These are phyloP conservation scores for Sanghuangporus sanghuang DNA, from an alignment of 1,284 basidiomycete genomes.

Conservation along the genomic window DNA sequence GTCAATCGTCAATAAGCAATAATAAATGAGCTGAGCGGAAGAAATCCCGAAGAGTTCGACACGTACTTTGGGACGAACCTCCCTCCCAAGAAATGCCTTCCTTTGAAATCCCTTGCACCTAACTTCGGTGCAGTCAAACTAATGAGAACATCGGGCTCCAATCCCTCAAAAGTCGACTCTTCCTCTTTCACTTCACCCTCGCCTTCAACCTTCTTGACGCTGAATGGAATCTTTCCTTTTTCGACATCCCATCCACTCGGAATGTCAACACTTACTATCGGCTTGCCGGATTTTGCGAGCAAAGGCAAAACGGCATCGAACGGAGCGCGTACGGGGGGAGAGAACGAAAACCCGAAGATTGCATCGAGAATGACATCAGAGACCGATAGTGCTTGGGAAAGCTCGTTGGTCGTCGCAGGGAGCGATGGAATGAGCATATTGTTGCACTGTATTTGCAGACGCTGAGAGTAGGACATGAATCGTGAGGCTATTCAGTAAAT, in stretches of 20 bases:
- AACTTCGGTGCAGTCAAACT: conserved; percentile 94
- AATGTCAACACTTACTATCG: conserved; percentile 91
- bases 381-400: conserved; percentile 48
- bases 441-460: conserved; percentile 80
- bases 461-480: conserved; percentile 32
- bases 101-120: conserved; percentile 72
- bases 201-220: conserved; percentile 15
- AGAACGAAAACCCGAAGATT: conserved; percentile 97
- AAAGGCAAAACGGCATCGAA: conserved; percentile 76
- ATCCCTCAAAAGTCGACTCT: conserved; percentile 31
- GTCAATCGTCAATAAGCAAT: not conserved
- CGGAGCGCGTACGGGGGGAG: conserved; percentile 81
- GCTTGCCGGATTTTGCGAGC: conserved; percentile 59
- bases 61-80: conserved; percentile 84
- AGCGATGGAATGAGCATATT: conserved; percentile 81
- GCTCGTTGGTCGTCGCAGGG: conserved; percentile 32
- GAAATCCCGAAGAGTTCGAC: not conserved
- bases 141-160: conserved; percentile 78
- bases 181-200: conserved; percentile 20
- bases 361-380: conserved; percentile 91
- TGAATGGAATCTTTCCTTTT: conserved; percentile 41
- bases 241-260: conserved; percentile 97
- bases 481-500: not conserved
- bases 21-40: not conserved
- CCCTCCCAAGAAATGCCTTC: conserved; percentile 89